Evolutionary conservation across 2,329 filamentous ascomycete species (phyloP), one percentile per base, ranked within the genome.

Genomic region (Ramichloridium luteum): DNA sequence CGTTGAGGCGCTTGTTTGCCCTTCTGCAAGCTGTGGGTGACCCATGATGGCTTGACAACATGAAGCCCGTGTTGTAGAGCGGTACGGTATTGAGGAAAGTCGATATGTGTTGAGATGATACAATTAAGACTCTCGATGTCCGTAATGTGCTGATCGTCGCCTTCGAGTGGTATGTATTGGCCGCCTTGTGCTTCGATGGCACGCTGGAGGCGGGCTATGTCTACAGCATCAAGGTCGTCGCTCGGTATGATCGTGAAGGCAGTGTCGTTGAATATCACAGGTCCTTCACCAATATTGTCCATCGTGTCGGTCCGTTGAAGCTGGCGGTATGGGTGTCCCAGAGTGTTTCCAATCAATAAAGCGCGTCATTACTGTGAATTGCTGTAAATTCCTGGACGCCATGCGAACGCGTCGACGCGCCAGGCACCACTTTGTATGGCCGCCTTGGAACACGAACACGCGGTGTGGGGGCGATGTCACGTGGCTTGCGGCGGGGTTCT

Each of bases 11-110:
- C 77, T 32, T 79, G 67, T 52, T 80, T 86, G 35, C 66, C 66
- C 46, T 77, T 80, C 13, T 65, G 56, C 2, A 93, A 56, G 3
- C 80, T 90, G 14, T 67, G 65, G 3, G 72, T 67, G 28, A 94
- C 71, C 88, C 90, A 98, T 35, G 71, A 64, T 3, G 81, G 75
- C 42, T 76, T 86, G 16, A 96, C 77, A 1, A 96, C 80, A 8
- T 84, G 80, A 30, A 90, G 77, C 68, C 93, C 79, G 41, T 73
- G 64, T 28, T 83, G 79, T 41, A 79, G 68, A 1, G 83, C 77
- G 39, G 73, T 68, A 38, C 72, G 65, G 54, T 90, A 96, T 48
- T 88, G 75, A n/a, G 82, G 77, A 47, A 98, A 98, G 54, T 98
- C 85, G 57, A 84, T 80, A 1, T 80, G 88, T 36, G 77, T 74